Evolutionary conservation across 2,329 filamentous ascomycete species (phyloP), one percentile per base, ranked within the genome.

Genomic region (Cytospora piceicola): DNA sequence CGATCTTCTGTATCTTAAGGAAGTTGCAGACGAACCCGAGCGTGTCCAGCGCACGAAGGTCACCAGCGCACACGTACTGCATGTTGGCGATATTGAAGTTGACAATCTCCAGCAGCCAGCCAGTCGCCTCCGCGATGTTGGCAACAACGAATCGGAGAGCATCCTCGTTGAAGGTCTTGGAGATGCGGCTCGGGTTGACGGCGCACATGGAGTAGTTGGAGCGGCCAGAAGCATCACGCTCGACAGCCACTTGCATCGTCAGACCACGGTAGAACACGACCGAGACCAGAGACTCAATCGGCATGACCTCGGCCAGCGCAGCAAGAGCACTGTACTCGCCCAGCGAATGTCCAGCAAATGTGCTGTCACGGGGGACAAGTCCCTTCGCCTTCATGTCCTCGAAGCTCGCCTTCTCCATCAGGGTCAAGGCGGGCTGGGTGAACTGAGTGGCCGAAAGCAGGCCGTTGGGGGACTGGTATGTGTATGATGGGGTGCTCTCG

Each of bases 141-240:
- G 93, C 92, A 29, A 98, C 94, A 46, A 99, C 93, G 75, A 97
- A 99, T 76, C 97, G 94, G 70, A 99, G 85, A 52, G 95, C 95
- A 77, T 95, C 91, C 81, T 99, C 95, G 81, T 96, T 97, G 86
- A 99, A 99, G 0, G 93, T 97, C 86, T 96, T 97, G 75, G 92
- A 96, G 78, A 99, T 97, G 70, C 95, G 90, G 83, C 93, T 97
- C 42, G 95, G 95, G 83, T 99, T 99, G 79, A 99, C 94, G 65
- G 95, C 95, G 78, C 94, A 97, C 95, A 99, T 99, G 69, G 92
- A 94, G 84, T 99, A 99, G 85, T 98, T 98, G 72, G 94, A 97
- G 64, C 95, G 91, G 46, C 95, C 95, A 70, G 88, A 83, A 66
- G 90, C 94, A 77, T 99, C 95, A 76, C 95, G 93, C 83, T 98